Conservation (phyloP, 2,329 filamentous ascomycete species). For the Davidsoniella australis region DNA sequence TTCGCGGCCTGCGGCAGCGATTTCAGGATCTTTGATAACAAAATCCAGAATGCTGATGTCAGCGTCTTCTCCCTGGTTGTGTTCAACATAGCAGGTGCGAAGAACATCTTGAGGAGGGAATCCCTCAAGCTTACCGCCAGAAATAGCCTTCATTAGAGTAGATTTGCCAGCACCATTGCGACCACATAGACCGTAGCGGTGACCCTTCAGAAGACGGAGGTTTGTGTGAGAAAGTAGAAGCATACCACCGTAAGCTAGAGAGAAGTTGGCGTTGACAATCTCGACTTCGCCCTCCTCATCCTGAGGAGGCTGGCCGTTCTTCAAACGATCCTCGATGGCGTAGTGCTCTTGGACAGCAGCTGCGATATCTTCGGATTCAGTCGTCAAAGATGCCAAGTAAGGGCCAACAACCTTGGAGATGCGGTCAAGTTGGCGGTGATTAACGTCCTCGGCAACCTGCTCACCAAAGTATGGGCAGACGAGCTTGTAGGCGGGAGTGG, state of each 20-base stretch:
- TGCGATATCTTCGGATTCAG: constrained; percentile 45
- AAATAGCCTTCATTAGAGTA: constrained; percentile 95
- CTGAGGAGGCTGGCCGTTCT: constrained; percentile 67
- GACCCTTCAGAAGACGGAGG: constrained; percentile 81
- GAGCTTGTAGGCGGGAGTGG: constrained; percentile 35
- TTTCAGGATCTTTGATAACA: constrained; percentile 73
- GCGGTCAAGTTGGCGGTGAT: constrained; percentile 60
- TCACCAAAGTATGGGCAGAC: constrained; percentile 59
- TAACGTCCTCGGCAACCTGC: constrained; percentile 78
- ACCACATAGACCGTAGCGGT: constrained; percentile 91
- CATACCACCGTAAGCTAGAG: constrained; percentile 94
- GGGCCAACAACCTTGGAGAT: constrained; percentile 52
- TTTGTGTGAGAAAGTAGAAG: constrained; percentile 92
- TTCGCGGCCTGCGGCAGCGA: constrained; percentile 60
- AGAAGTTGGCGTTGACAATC: constrained; percentile 97
- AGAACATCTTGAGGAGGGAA: constrained; percentile 87
- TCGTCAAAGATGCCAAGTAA: constrained; percentile 58
- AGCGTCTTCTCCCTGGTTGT: constrained; percentile 96
- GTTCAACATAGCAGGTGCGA: constrained; percentile 94
- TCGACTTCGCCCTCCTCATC: constrained; percentile 86
- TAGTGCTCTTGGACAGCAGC: constrained; percentile 63
- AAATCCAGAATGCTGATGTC: constrained; percentile 93
- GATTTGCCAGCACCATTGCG: constrained; percentile 97
- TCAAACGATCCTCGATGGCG: constrained; percentile 69
- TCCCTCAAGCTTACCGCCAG: constrained; percentile 87